Evolutionary conservation across 2,329 filamentous ascomycete genomes (phyloP).

Genomic region (Epichloe gansuensis): DNA sequence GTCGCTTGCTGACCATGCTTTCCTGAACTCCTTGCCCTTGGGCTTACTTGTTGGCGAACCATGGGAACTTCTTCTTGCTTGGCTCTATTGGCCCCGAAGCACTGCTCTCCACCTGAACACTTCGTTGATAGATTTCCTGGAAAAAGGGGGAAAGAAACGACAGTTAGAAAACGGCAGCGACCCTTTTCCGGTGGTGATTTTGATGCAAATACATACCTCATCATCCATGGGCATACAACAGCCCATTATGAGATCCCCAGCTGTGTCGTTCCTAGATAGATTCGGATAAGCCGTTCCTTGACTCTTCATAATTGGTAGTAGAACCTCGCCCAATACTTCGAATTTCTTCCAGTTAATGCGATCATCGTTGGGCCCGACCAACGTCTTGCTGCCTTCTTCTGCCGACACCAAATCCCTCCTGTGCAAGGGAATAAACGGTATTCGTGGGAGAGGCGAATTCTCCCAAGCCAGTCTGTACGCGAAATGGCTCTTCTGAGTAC

Average conservation of each 20-base stretch:
- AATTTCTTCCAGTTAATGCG: constrained; percentile 98
- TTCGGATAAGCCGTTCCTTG: constrained; percentile 74
- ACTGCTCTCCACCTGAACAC: constrained; percentile 43
- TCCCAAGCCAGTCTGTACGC: constrained; percentile 97
- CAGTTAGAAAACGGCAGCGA: background rate
- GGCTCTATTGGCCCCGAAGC: constrained; percentile 33
- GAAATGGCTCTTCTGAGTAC: constrained; percentile 81
- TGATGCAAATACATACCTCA: constrained; percentile 49
- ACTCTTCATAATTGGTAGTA: constrained; percentile 83
- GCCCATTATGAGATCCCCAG: constrained; percentile 67
- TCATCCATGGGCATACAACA: constrained; percentile 74
- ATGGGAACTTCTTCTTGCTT: constrained; percentile 53
- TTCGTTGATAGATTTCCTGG: constrained; percentile 55
- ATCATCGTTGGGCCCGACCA: constrained; percentile 60
- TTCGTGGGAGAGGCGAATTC: constrained; percentile 79
- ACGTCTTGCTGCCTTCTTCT: constrained; percentile 84
- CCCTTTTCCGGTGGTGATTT: background rate
- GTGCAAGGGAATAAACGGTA: constrained; percentile 87
- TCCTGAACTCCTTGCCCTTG: constrained; percentile 16
- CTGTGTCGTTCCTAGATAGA: constrained; percentile 54
- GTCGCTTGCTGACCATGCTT: constrained; percentile 3
- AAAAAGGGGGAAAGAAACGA: background rate
- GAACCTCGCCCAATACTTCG: constrained; percentile 84
- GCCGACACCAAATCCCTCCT: constrained; percentile 82
- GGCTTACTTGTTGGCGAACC: constrained; percentile 45